Percentiles rank a stretch among this genome's conserved stretches.
phyloP scores from a whole-genome alignment of 2,329 filamentous ascomycete genomes.

The Phoma sp. region DNA sequence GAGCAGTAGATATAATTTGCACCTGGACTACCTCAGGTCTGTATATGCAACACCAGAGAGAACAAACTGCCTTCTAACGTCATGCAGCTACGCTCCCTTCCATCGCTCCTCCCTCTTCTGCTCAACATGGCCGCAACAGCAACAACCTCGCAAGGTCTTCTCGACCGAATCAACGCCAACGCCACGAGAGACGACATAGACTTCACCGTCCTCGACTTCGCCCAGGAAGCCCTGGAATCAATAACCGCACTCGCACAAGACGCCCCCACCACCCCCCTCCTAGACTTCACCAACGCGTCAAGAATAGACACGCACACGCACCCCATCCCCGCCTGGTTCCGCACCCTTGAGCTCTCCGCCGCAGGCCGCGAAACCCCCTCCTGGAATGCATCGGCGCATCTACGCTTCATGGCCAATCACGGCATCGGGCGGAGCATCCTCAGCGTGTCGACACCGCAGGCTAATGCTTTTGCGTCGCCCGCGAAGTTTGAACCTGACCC shows the following conservation, averaged over 20 bases:
- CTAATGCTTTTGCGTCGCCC: slow-evolving; percentile 37
- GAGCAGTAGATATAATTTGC: background rate
- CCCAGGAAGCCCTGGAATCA: slow-evolving; percentile 34
- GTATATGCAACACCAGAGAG: background rate
- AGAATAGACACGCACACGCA: slow-evolving; percentile 48
- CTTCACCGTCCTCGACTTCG: slow-evolving; percentile 39
- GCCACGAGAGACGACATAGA: slow-evolving; percentile 32
- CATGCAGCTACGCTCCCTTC: background rate
- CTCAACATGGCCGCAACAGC: slow-evolving; percentile 8
- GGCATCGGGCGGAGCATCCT: slow-evolving; percentile 39
- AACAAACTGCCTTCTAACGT: background rate
- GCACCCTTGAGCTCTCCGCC: slow-evolving; percentile 39
- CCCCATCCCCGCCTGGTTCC: slow-evolving; percentile 45
- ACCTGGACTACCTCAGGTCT: background rate
- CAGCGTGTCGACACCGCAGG: slow-evolving; percentile 45
- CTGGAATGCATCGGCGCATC: slow-evolving; percentile 38
- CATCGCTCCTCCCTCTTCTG: background rate
- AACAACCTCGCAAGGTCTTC: background rate
- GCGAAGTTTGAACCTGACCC: slow-evolving; percentile 12
- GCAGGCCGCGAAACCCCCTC: slow-evolving; percentile 43
- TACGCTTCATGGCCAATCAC: slow-evolving; percentile 42
- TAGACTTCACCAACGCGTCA: slow-evolving; percentile 26
- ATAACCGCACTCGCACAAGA: slow-evolving; percentile 32
- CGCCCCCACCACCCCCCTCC: slow-evolving; percentile 1
- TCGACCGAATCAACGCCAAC: slow-evolving; percentile 21